phyloP scores from a whole-genome alignment of 768 basidiomycete genomes.

The Dentipellis sp. region DNA sequence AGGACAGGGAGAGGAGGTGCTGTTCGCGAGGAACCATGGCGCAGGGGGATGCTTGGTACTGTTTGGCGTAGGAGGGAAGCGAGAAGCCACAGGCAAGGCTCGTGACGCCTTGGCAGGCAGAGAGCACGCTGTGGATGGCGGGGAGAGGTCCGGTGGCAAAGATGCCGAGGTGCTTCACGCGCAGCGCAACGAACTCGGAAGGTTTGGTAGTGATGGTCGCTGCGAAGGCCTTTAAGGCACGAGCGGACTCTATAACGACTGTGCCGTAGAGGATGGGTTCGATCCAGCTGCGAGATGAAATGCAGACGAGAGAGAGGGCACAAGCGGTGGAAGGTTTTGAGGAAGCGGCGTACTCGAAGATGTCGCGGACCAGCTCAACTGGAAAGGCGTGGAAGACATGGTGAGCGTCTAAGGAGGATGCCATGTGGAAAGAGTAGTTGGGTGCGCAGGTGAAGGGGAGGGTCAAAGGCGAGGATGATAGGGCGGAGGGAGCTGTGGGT shows the following conservation, averaged over 20 bases:
- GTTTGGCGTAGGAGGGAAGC: slow-evolving; percentile 17
- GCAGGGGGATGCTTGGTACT: slow-evolving; percentile 5
- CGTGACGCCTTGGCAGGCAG: slow-evolving; percentile 22
- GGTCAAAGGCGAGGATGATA: background rate
- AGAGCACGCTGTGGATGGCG: slow-evolving; percentile 22
- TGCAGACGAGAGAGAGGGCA: slow-evolving; percentile 27
- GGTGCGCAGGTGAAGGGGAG: background rate
- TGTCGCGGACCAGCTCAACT: slow-evolving; percentile 24
- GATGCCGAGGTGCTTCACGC: slow-evolving; percentile 26
- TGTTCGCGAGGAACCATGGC: background rate
- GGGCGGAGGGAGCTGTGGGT: background rate
- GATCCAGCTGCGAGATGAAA: slow-evolving; percentile 23
- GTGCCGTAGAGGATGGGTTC: slow-evolving; percentile 29
- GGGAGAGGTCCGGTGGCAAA: slow-evolving; percentile 26
- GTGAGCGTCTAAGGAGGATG: background rate
- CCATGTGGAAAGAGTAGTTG: background rate
- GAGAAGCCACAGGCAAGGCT: slow-evolving; percentile 29
- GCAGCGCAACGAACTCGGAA: slow-evolving; percentile 14
- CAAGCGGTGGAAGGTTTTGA: slow-evolving; percentile 20
- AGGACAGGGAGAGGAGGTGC: background rate
- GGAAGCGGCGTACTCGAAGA: slow-evolving; percentile 28
- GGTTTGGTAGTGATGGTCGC: slow-evolving; percentile 20
- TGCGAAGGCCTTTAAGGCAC: slow-evolving; percentile 22
- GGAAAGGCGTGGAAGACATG: slow-evolving; percentile 16
- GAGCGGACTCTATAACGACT: slow-evolving; percentile 25